Percentiles rank a stretch among this genome's conserved stretches.
Conservation (phyloP, 1,139 yeast genomes). For the Suhomyces terraborum region DNA sequence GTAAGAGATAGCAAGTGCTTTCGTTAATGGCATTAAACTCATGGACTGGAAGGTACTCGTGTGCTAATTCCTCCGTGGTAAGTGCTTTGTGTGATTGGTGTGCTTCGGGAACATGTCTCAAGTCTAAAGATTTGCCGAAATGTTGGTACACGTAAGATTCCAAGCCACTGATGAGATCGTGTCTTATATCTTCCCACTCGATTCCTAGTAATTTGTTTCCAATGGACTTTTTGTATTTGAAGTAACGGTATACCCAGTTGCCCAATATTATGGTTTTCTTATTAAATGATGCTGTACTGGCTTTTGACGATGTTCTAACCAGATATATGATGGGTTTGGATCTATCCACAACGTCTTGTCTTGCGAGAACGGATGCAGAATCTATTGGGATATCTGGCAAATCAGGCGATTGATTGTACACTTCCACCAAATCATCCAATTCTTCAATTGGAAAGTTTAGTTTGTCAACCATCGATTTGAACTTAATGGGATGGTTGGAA, state of each 20-base stretch:
- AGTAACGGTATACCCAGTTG: constrained; percentile 39
- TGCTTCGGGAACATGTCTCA: constrained; percentile 8
- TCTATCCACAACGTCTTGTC: constrained; percentile 25
- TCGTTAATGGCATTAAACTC: constrained; percentile 42
- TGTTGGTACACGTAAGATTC: constrained; percentile 39
- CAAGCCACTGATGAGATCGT: constrained; percentile 41
- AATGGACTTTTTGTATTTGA: constrained; percentile 43
- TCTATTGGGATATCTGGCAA: constrained; percentile 16
- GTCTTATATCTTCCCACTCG: constrained; percentile 50
- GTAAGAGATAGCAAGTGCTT: constrained; percentile 30
- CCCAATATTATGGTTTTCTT: constrained; percentile 31
- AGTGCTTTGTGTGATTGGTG: constrained; percentile 6
- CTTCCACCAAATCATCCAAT: constrained; percentile 4
- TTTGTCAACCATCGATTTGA: constrained; percentile 13
- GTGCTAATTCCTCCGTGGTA: constrained; percentile 20
- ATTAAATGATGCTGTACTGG: constrained; percentile 34
- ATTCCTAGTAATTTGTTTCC: constrained; percentile 43
- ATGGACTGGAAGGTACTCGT: constrained; percentile 35
- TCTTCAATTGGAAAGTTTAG: constrained; percentile 28
- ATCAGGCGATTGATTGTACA: constrained; percentile 6
- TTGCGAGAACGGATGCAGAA: constrained; percentile 24
- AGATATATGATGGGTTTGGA: constrained; percentile 35
- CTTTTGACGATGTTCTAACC: constrained; percentile 33
- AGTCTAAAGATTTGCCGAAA: constrained; percentile 31
- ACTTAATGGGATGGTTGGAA: constrained; percentile 7